phyloP scores from a whole-genome alignment of 2,329 filamentous ascomycete species.

The Fusarium subtropicale region DNA sequence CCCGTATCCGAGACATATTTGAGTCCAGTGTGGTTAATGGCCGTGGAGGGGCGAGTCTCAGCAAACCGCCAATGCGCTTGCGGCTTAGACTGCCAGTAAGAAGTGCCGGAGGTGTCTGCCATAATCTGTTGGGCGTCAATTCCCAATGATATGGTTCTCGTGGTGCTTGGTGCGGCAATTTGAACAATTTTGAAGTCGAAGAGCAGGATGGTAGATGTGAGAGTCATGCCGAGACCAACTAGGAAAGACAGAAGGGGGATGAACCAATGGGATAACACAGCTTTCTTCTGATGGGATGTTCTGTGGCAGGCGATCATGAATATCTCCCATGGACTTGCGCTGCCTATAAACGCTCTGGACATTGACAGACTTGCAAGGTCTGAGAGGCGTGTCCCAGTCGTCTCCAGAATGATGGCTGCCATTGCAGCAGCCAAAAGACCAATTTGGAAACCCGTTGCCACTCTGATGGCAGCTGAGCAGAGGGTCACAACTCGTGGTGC shows the following conservation, averaged over 20 bases:
- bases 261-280: neutral
- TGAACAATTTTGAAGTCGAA: constrained; percentile 2
- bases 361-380: constrained; percentile 7
- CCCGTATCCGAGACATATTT: neutral
- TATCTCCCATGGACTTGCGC: neutral
- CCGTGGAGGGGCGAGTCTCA: neutral
- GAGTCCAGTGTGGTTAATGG: neutral
- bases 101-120: neutral
- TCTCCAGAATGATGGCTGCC: constrained; percentile 23
- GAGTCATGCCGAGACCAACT: neutral
- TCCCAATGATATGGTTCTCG: neutral
- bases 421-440: constrained; percentile 13
- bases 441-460: neutral
- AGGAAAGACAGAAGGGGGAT: neutral
- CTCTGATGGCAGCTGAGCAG: constrained; percentile 14
- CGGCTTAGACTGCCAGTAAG: constrained; percentile 1
- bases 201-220: constrained; percentile 24
- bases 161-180: neutral
- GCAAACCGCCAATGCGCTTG: constrained; percentile 7
- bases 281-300: fast-evolving
- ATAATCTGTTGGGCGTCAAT: neutral
- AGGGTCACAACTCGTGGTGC: constrained; percentile 8
- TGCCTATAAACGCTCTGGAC: neutral
- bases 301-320: neutral
- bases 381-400: neutral